These are phyloP conservation scores for Erodium chrysanthum DNA, from an alignment of 441 rosid species.

Conservation along the genomic window DNA sequence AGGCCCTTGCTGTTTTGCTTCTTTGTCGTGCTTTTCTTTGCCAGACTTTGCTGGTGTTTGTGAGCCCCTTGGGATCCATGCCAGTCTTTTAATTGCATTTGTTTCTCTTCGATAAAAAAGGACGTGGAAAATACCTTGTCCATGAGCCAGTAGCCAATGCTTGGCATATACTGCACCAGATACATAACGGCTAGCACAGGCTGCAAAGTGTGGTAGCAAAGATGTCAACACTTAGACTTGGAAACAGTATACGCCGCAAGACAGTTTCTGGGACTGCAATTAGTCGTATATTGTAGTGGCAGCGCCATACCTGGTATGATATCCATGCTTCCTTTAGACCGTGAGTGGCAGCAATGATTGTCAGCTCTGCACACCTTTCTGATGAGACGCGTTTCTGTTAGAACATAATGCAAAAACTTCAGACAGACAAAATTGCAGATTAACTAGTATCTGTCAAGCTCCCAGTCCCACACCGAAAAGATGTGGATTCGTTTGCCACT, in stretches of 20 bases:
- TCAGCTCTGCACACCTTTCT: constrained; percentile 75
- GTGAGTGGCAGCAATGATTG: constrained; percentile 68
- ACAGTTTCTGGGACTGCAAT: not conserved
- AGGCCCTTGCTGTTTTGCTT: too few relatives aligned
- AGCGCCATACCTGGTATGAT: constrained; percentile 55
- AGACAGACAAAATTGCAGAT: not conserved
- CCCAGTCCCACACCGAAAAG: too few relatives aligned
- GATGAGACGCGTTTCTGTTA: constrained; percentile 68
- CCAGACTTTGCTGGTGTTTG: too few relatives aligned
- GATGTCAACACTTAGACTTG: constrained; percentile 4
- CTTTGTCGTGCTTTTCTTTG: too few relatives aligned
- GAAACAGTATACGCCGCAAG: constrained; percentile 5
- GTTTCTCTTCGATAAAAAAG: too few relatives aligned
- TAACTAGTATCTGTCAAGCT: too few relatives aligned
- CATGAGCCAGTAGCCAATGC: constrained; percentile 82
- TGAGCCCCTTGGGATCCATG: too few relatives aligned
- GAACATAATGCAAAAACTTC: not conserved
- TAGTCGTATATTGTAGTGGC: not conserved
- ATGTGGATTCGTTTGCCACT: too few relatives aligned
- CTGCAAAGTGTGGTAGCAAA: constrained; percentile 30
- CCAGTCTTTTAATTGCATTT: too few relatives aligned
- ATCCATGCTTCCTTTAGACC: constrained; percentile 90
- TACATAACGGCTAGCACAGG: constrained; percentile 85
- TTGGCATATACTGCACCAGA: constrained; percentile 79
- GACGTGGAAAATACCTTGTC: constrained; percentile 56